Evolutionary conservation across 768 basidiomycete species (phyloP).

Genomic region (Phaffia tasmanica): DNA sequence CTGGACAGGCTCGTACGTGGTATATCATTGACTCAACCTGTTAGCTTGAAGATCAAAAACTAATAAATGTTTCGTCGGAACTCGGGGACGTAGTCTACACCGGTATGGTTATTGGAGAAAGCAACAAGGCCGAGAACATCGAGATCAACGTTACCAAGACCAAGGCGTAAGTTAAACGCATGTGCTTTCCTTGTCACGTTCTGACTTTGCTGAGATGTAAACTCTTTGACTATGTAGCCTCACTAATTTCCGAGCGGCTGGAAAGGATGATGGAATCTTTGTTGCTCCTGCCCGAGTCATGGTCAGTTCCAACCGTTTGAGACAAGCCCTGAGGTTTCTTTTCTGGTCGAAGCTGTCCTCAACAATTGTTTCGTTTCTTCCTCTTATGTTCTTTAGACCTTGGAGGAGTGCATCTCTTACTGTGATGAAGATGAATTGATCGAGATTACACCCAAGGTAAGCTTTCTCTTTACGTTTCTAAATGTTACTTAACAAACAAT

Average conservation of each 20-base stretch:
- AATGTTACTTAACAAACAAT: too few species aligned
- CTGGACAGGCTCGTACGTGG: constrained; percentile 3
- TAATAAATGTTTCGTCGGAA: background rate
- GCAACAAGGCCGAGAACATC: constrained; percentile 12
- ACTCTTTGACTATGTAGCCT: too few species aligned
- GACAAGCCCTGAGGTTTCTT: background rate
- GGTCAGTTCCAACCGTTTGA: constrained; percentile 6
- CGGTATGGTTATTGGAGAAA: constrained; percentile 24
- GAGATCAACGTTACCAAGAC: constrained; percentile 25
- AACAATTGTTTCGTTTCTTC: background rate
- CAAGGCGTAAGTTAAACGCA: constrained; percentile 3
- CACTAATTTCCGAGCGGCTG: constrained; percentile 26
- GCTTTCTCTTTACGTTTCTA: background rate
- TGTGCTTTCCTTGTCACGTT: background rate
- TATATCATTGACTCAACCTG: background rate
- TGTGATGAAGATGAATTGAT: constrained; percentile 26
- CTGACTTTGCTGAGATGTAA: background rate
- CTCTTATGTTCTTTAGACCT: constrained; percentile 2
- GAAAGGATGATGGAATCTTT: constrained; percentile 17
- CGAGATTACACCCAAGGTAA: constrained; percentile 25
- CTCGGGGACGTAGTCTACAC: constrained; percentile 19
- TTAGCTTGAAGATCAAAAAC: background rate
- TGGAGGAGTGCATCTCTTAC: constrained; percentile 26
- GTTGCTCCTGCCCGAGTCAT: constrained; percentile 15
- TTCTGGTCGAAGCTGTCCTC: background rate